Conservation (phyloP, 257 asterid species). For the Solanum boliviense region DNA sequence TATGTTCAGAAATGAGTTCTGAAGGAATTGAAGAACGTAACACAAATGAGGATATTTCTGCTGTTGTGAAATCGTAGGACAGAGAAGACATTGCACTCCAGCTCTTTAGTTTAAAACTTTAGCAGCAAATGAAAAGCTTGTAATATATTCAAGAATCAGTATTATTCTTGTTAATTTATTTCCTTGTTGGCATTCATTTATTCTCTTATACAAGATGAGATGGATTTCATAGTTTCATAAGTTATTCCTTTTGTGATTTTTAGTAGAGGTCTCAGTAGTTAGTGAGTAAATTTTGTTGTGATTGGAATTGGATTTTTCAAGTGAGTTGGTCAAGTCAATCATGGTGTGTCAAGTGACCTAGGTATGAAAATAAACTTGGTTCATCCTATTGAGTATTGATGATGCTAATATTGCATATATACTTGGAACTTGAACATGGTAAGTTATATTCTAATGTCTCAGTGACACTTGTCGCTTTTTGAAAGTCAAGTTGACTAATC, state of each 20-base stretch:
- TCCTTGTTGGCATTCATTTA: not conserved
- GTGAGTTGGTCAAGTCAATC: too few relatives aligned
- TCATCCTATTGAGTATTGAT: too few relatives aligned
- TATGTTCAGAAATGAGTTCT: slow-evolving; percentile 52
- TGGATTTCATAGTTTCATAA: not conserved
- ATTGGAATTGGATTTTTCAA: too few relatives aligned
- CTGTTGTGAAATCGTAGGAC: slow-evolving; percentile 10
- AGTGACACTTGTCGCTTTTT: too few relatives aligned
- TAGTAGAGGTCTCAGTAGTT: too few relatives aligned
- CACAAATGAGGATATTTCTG: slow-evolving; percentile 19
- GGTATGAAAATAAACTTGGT: too few relatives aligned
- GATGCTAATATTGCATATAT: too few relatives aligned
- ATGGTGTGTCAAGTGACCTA: too few relatives aligned
- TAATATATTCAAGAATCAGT: not conserved
- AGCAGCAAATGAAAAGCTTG: not conserved
- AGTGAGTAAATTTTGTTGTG: too few relatives aligned
- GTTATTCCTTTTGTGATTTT: not conserved
- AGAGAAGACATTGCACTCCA: not conserved
- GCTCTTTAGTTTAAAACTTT: not conserved
- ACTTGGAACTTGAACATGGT: too few relatives aligned
- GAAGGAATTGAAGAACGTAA: slow-evolving; percentile 36
- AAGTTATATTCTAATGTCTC: too few relatives aligned
- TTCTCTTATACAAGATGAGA: not conserved
- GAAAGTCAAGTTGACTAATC: too few relatives aligned
- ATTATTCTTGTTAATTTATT: not conserved